These are phyloP conservation scores for Annona cherimola DNA, from an alignment of 164 flowering plant genomes.

Conservation along the genomic window DNA sequence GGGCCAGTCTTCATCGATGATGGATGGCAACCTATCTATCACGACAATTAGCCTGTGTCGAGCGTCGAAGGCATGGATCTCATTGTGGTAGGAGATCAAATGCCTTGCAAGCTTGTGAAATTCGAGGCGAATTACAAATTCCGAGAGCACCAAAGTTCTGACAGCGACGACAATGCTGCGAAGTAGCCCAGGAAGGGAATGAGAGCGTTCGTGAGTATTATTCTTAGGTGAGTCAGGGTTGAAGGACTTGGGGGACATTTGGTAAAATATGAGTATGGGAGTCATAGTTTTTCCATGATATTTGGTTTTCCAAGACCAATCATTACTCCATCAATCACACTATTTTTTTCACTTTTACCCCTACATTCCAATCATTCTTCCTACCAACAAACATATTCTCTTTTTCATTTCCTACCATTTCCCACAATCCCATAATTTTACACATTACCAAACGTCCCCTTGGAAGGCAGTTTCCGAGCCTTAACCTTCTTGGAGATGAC, in stretches of 20 bases:
- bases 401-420: too few species aligned
- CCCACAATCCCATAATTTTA: too few species aligned
- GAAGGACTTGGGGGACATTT: too few species aligned
- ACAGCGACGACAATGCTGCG: not conserved
- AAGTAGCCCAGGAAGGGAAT: constrained; percentile 34
- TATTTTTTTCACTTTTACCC: too few species aligned
- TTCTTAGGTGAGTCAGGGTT: too few species aligned
- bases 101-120: constrained; percentile 62
- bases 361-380: too few species aligned
- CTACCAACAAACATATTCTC: too few species aligned
- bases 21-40: constrained; percentile 67
- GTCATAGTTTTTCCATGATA: too few species aligned
- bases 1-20: constrained; percentile 66
- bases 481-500: constrained; percentile 72
- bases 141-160: constrained; percentile 37
- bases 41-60: constrained; percentile 39
- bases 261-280: too few species aligned
- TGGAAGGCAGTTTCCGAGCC: constrained; percentile 40
- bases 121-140: constrained; percentile 63
- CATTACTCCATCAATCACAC: too few species aligned
- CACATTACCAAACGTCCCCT: too few species aligned
- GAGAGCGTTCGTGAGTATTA: constrained; percentile 49
- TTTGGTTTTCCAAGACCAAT: too few species aligned
- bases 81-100: constrained; percentile 54
- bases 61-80: constrained; percentile 42